phyloP scores from a whole-genome alignment of 1,139 yeast genomes.

The Blastobotrys illinoisensis region DNA sequence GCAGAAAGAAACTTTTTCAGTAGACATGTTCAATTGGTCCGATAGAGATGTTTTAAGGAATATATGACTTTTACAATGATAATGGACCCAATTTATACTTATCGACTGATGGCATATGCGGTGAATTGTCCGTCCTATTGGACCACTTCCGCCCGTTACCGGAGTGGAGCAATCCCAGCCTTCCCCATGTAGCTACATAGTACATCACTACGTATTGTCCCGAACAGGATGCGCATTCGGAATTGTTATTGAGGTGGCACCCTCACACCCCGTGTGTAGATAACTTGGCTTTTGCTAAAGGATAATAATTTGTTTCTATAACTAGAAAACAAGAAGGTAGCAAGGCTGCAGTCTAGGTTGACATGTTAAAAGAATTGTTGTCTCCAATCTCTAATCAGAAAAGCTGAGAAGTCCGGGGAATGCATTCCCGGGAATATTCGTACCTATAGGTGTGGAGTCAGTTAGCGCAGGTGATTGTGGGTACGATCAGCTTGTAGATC shows the following conservation, averaged over 20 bases:
- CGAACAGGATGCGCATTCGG: neutral
- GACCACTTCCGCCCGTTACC: neutral
- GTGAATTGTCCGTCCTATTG: neutral
- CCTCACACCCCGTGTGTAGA: too few relatives aligned
- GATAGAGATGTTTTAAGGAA: neutral
- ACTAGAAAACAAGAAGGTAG: too few relatives aligned
- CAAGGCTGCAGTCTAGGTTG: too few relatives aligned
- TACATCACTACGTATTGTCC: neutral
- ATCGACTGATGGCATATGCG: neutral
- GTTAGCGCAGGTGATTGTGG: neutral
- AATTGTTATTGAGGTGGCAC: neutral
- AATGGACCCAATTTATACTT: neutral
- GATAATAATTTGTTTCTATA: too few relatives aligned
- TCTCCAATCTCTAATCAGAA: too few relatives aligned
- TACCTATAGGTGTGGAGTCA: neutral
- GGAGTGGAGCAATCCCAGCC: neutral
- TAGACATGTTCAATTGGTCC: neutral
- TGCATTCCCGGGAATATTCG: neutral
- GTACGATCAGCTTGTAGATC: neutral
- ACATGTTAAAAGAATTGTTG: too few relatives aligned
- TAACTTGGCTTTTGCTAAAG: too few relatives aligned
- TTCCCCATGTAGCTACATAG: neutral
- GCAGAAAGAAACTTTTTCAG: neutral
- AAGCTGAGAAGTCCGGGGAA: too few relatives aligned
- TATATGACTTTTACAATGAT: neutral